These are phyloP conservation scores for Ocimum tenuiflorum DNA, from an alignment of 257 asterid species.

Conservation along the genomic window DNA sequence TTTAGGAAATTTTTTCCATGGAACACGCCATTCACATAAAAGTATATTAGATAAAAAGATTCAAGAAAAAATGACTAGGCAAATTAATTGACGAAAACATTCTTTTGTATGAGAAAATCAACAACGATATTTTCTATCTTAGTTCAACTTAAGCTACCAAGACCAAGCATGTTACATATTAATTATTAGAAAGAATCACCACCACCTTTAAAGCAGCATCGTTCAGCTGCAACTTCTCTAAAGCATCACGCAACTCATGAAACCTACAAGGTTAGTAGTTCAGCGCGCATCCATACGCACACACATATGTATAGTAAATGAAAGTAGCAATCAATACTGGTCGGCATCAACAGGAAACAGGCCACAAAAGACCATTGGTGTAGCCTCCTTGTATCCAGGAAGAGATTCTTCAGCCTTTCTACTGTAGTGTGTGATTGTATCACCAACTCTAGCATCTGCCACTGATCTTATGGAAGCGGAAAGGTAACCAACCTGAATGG, in stretches of 20 bases:
- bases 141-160: too few species aligned
- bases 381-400: conserved; percentile 94
- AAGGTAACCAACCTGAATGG: conserved; percentile 81
- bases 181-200: conserved; percentile 2
- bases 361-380: conserved; percentile 99
- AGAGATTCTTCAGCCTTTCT: conserved; percentile 76
- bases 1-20: conserved; percentile 2
- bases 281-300: conserved; percentile 1
- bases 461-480: conserved; percentile 96
- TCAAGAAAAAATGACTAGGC: too few species aligned
- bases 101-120: too few species aligned
- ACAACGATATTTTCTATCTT: too few species aligned
- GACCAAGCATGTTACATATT: conserved; percentile 3
- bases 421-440: conserved; percentile 74
- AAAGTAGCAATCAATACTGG: conserved; percentile 49
- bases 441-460: conserved; percentile 99
- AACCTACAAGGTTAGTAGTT: conserved; percentile 42
- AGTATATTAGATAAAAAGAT: conserved; percentile 5
- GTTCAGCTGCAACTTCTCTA: conserved; percentile 89
- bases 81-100: too few species aligned
- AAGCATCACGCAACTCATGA: conserved; percentile 88
- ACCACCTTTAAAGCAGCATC: conserved; percentile 96
- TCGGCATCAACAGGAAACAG: conserved; percentile 94
- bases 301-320: neutral
- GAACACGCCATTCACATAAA: neutral